These are phyloP conservation scores for Pseudogymnoascus sp. DNA, from an alignment of 2,329 filamentous ascomycete species.

Conservation along the genomic window DNA sequence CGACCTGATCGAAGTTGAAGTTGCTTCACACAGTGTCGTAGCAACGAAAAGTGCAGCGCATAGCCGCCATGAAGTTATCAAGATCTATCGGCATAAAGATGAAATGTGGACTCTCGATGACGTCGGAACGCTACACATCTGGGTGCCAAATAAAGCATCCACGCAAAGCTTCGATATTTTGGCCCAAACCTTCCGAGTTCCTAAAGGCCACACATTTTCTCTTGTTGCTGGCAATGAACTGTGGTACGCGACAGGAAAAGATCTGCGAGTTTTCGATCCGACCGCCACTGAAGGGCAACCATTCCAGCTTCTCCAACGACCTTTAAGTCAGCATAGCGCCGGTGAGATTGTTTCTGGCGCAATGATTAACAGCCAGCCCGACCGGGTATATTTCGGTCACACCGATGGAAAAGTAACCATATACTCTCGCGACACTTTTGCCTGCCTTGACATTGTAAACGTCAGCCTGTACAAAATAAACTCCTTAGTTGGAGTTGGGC, in stretches of 20 bases:
- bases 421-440: constrained; percentile 69
- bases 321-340: constrained; percentile 62
- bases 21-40: constrained; percentile 63
- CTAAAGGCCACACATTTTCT: constrained; percentile 78
- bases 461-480: constrained; percentile 95
- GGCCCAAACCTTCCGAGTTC: constrained; percentile 64
- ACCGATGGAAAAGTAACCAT: constrained; percentile 89
- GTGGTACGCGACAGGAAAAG: constrained; percentile 83
- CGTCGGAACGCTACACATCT: constrained; percentile 75
- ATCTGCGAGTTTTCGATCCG: constrained; percentile 76
- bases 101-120: constrained; percentile 95
- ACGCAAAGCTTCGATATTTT: constrained; percentile 69
- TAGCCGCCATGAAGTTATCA: constrained; percentile 68
- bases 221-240: constrained; percentile 77
- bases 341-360: constrained; percentile 86
- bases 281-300: constrained; percentile 55
- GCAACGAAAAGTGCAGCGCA: constrained; percentile 65
- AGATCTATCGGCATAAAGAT: constrained; percentile 77
- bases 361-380: constrained; percentile 63
- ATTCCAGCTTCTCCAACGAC: constrained; percentile 67
- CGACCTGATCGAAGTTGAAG: constrained; percentile 83
- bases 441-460: constrained; percentile 71
- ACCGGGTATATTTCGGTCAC: constrained; percentile 83
- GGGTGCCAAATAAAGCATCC: constrained; percentile 67
- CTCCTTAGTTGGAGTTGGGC: constrained; percentile 70